These are phyloP conservation scores for Omphalotus guepiniiformis DNA, from an alignment of 768 basidiomycete species.

Conservation along the genomic window DNA sequence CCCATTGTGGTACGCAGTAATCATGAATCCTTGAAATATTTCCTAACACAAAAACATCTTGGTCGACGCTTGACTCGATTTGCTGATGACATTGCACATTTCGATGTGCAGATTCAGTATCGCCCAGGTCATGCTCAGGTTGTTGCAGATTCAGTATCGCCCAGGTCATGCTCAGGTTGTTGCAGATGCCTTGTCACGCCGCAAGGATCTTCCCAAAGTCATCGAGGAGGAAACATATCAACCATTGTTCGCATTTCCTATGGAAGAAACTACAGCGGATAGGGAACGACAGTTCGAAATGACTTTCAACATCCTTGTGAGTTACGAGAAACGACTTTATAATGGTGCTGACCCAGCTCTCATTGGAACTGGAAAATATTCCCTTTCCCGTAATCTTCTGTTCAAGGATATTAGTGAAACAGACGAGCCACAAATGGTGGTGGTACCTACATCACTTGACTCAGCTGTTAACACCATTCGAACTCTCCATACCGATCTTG, in stretches of 20 bases:
- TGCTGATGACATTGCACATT: constrained; percentile 15
- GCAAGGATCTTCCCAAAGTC: constrained; percentile 12
- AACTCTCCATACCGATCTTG: constrained; percentile 11
- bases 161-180: constrained; percentile 13
- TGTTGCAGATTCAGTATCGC: constrained; percentile 16
- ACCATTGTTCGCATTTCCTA: constrained; percentile 11
- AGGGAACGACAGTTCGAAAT: no score
- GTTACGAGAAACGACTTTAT: no score
- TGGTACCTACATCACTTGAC: constrained; percentile 11
- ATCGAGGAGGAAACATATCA: constrained; percentile 14
- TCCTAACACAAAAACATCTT: constrained; percentile 16
- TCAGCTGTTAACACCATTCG: constrained; percentile 2
- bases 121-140: constrained; percentile 13
- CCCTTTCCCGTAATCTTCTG: not conserved
- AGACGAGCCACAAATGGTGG: constrained; percentile 2
- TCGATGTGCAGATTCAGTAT: constrained; percentile 14
- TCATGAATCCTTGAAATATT: constrained; percentile 19
- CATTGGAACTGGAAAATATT: constrained; percentile 4
- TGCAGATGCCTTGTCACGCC: constrained; percentile 17
- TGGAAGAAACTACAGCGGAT: no score
- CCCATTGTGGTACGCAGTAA: constrained; percentile 18
- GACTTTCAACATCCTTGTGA: no score
- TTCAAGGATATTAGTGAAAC: constrained; percentile 10
- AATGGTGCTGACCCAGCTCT: no score
- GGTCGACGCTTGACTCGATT: constrained; percentile 19